Evolutionary conservation across 164 flowering plant genomes (phyloP), one percentile per base, ranked within the genome.

Genomic region (Hamamelis virginiana): DNA sequence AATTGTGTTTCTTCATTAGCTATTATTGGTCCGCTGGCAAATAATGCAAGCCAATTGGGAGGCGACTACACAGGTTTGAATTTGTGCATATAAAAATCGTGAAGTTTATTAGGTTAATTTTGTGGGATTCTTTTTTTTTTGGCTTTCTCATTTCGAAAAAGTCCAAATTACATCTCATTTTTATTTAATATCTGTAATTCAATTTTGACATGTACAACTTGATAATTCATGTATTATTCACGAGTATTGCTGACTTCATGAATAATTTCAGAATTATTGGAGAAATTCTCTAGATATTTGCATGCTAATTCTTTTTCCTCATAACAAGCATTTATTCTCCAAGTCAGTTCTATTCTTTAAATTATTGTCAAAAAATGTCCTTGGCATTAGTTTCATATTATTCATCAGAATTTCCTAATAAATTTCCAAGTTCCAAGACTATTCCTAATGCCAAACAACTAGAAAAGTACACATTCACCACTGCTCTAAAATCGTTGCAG

Each of bases 51-150:
- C 75, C 71, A 71, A 41, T 52, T 91, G 46, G 85, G 86, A 13
- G 97, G 99, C 33, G 87, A 81, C 50, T 95, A 95, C 74, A 52
- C 94, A 83, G 99, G 99, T 91, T 68, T 62, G 71, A 27, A 53
- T 47, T 48, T 45, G 12, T 60, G 26, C 41, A 6, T 47, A 5
- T 2, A 14, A 25, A n/a, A 44, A 41, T 27, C 16, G 44, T 41
- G 13, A 19, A 28, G 44, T 59, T 59, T 10, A 26, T 6, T 33
- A 6, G 41, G 41, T 33, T 33, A 33, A 33, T 33, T 33, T 33
- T 33, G 41, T 2, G 41, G 2, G 2, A 33, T 2, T 33, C 6
- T 33, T 33, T 33, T 33, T 2, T 33, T 33, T 33, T 33, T 6
- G 6, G 2, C 41, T 33, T 33, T 33, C 41, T 33, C 2, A 33